A percentile compares a stretch with the other conserved stretches of the same genome.
These are phyloP conservation scores for Solanum lycopersicoides DNA, from an alignment of 257 asterid species.

Conservation along the genomic window DNA sequence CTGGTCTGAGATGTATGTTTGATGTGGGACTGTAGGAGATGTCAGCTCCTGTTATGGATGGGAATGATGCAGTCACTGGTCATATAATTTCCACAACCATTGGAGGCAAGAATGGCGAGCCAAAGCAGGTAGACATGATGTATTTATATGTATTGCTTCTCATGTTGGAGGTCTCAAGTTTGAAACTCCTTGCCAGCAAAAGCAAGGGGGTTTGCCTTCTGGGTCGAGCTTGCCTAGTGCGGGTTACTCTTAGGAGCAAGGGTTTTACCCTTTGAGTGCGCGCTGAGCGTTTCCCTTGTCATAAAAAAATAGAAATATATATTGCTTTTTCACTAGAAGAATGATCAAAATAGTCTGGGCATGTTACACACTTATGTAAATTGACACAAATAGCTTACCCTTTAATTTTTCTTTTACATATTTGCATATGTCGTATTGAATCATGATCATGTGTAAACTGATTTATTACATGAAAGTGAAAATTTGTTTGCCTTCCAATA, in stretches of 20 bases:
- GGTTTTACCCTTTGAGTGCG: too few relatives aligned
- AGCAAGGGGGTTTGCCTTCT: neutral
- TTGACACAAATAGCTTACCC: neutral
- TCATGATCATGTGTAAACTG: neutral
- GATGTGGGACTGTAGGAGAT: conserved; percentile 43
- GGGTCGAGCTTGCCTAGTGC: neutral
- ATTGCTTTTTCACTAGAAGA: neutral
- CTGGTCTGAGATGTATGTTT: conserved; percentile 4
- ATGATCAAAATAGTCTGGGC: neutral
- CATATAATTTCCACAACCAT: conserved; percentile 87
- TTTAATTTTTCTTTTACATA: neutral
- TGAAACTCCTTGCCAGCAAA: neutral
- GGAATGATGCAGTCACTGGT: conserved; percentile 68
- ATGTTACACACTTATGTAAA: neutral
- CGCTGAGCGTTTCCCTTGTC: neutral
- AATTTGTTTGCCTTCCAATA: neutral
- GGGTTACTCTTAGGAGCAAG: neutral
- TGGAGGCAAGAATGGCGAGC: conserved; percentile 96
- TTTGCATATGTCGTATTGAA: neutral
- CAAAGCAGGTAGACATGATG: conserved; percentile 59
- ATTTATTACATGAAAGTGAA: neutral
- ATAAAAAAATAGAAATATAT: neutral
- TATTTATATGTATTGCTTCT: neutral
- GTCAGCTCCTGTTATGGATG: conserved; percentile 66
- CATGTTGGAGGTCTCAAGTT: neutral